Base-by-base conservation (phyloP, 768 basidiomycete genomes). In the Rhodotorula babjevae region DNA sequence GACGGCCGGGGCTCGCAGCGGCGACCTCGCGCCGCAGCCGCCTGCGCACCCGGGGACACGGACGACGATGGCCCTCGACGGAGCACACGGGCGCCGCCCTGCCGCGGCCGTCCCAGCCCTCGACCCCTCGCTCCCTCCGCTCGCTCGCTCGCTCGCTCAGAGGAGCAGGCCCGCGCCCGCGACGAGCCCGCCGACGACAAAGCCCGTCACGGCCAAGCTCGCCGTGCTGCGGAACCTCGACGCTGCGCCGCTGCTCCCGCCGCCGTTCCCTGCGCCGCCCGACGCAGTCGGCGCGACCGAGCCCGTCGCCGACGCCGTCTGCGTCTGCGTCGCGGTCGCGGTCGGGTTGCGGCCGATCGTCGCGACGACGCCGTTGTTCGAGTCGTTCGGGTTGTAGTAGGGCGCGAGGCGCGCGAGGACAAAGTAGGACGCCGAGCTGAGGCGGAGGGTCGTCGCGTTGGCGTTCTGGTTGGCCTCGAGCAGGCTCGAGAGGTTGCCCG, bases 341-440 rank as follows among this genome's bases (percentile, higher is more conserved):
- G 36, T 36, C 36, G 36, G 36, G 36, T 36, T 36, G 50, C 33
- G 49, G 10, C 36, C 50, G 49, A 52, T 63, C 50, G 73, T 74
- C 33, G 68, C 73, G 8, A 70, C 68, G 31, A 67, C 65, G 27
- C 71, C 71, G 42, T 63, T 63, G 25, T 11, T 15, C 31, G 33
- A 40, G 6, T 60, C 55, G 58, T 55, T 61, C 33, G 19, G 7
- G 25, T 42, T 7, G 58, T 50, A 68, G 14, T 15, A 33, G 3
- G 71, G 66, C 0, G 23, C 53, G 33, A 72, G 31, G 3, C 55
- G 56, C 1, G 62, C 71, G 58, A 72, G 40, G 49, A 72, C 29
- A 57, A 33, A 72, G 31, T 52, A 3, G 9, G 69, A 60, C 18
- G 69, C 50, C 2, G 44, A 1, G 14, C 46, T 49, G 27, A 64